Percentiles rank a stretch among this genome's conserved stretches.
Evolutionary conservation across 768 basidiomycete genomes (phyloP).

Genomic region (Clathrus columnatus): DNA sequence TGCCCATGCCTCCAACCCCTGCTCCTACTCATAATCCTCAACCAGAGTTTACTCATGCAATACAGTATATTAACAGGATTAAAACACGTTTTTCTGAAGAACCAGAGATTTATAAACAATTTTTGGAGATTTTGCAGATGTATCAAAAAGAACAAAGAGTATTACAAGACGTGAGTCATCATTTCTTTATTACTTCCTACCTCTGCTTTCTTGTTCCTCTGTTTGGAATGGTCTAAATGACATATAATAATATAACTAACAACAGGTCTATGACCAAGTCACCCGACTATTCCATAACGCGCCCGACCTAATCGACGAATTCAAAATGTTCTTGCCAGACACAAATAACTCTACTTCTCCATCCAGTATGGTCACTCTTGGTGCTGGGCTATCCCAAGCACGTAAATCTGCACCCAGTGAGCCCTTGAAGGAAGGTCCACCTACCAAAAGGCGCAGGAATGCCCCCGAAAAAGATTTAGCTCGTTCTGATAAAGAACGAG

Average conservation of each 20-base stretch:
- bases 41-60: constrained; percentile 83
- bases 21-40: neutral
- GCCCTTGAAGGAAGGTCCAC: neutral
- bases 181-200: constrained; percentile 39
- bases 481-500: no score
- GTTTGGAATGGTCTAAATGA: constrained; percentile 1
- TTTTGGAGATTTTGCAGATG: constrained; percentile 79
- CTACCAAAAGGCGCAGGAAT: neutral
- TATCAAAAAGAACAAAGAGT: constrained; percentile 72
- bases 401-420: neutral
- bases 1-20: neutral
- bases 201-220: neutral
- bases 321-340: constrained; percentile 75
- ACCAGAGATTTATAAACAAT: constrained; percentile 87
- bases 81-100: constrained; percentile 85
- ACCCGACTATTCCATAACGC: constrained; percentile 74
- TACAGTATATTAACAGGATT: constrained; percentile 97
- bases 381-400: neutral
- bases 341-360: constrained; percentile 13
- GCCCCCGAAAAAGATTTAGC: neutral
- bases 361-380: constrained; percentile 4
- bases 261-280: constrained; percentile 75
- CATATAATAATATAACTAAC: constrained; percentile 29
- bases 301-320: constrained; percentile 69
- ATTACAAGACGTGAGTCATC: constrained; percentile 47